Base-by-base conservation (phyloP, 2,329 filamentous ascomycete genomes). In the Cryphonectria radicalis region DNA sequence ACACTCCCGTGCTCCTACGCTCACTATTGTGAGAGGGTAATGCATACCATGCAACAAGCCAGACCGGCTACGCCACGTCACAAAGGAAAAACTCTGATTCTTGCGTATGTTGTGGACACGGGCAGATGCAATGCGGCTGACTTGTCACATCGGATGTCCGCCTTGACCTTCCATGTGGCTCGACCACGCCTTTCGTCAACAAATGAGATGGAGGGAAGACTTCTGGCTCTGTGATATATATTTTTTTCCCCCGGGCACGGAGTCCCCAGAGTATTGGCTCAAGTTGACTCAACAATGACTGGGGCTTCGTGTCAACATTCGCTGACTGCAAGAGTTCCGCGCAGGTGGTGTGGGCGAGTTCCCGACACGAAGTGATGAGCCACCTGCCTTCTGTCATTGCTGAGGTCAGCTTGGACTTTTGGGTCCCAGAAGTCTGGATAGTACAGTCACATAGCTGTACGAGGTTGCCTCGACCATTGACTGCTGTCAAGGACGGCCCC, bases 341-440 rank as follows among this genome's bases (percentile, higher is more conserved):
- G 37, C 60, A 57, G 62, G 55, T 22, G 43, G 43, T 50, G 43
- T 22, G 37, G 68, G 68, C 50, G 28, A 66, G 60, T 63, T 55
- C 11, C 60, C 46, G 62, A 35, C 22, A 43, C 25, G 37, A 28
- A 35, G 14, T 66, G 35, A 25, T 17, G 53, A 50, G 8, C 22
- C 43, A 5, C 28, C 5, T 8, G 11, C 43, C 32, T 46, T 11
- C 43, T 50, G 28, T 59, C n/a, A n/a, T 32, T n/a, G 25, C 11
- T 37, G 1, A 46, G 11, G 25, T 64, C 37, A 40, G 37, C 19
- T 22, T 55, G 57, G 37, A 37, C 57, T 17, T 17, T 63, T n/a
- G 43, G 46, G 17, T 32, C 57, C 37, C 57, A 66, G 66, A 59
- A 69, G 50, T 60, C n/a, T 37, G 55, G 35, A n/a, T 64, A 53